A percentile compares a stretch with the other conserved stretches of the same genome.
phyloP scores from a whole-genome alignment of 176 grass and related monocot species.

The Oryza coarctata region DNA sequence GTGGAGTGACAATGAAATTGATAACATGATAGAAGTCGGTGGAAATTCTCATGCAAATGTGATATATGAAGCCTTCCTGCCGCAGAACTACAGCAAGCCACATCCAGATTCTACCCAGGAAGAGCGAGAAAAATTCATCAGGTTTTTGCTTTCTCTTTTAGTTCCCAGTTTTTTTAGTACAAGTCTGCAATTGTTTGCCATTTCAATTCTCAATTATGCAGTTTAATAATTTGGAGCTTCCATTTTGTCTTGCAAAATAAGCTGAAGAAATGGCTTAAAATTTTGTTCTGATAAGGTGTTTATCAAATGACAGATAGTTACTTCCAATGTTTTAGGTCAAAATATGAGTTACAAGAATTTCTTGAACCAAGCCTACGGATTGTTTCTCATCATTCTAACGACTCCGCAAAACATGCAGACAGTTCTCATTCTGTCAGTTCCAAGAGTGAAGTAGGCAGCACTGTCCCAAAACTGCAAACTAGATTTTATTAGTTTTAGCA shows the following conservation, averaged over 20 bases:
- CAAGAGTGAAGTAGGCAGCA: slow-evolving; percentile 38
- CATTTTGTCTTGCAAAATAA: not conserved
- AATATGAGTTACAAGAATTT: slow-evolving; percentile 83
- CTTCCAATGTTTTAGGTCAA: slow-evolving; percentile 53
- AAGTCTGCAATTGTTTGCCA: not conserved
- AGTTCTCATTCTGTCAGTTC: slow-evolving; percentile 45
- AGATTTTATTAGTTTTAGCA: not conserved
- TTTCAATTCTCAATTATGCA: not conserved
- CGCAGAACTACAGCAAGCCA: slow-evolving; percentile 61
- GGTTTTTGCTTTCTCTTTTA: slow-evolving; percentile 22
- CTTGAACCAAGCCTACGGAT: slow-evolving; percentile 78
- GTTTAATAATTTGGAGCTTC: slow-evolving; percentile 14
- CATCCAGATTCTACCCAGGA: slow-evolving; percentile 53
- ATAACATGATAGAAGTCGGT: slow-evolving; percentile 78
- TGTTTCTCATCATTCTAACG: slow-evolving; percentile 37
- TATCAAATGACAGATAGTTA: not conserved
- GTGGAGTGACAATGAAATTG: slow-evolving; percentile 67
- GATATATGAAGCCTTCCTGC: slow-evolving; percentile 83
- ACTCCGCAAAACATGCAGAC: slow-evolving; percentile 32
- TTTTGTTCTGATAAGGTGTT: not conserved
- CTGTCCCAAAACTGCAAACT: not conserved
- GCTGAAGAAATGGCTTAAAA: not conserved
- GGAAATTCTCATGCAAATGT: slow-evolving; percentile 84
- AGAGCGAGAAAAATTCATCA: slow-evolving; percentile 69
- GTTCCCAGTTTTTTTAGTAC: not conserved